These are phyloP conservation scores for Penicillium angulare DNA, from an alignment of 495 filamentous ascomycete genomes.

Conservation along the genomic window DNA sequence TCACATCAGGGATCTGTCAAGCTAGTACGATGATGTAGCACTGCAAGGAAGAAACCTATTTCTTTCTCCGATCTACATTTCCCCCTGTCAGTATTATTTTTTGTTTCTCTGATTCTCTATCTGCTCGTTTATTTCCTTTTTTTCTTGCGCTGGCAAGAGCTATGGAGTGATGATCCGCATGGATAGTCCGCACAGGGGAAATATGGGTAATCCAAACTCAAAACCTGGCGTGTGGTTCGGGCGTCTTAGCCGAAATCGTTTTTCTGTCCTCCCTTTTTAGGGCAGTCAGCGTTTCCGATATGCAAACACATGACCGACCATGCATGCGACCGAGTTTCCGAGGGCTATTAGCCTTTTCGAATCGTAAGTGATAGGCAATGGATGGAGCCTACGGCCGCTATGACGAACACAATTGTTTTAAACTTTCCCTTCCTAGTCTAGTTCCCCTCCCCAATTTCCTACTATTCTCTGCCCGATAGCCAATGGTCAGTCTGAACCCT, in stretches of 20 bases:
- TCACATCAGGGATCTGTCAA: background rate
- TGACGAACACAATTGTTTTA: slow-evolving; percentile 1
- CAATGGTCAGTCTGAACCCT: too few species aligned
- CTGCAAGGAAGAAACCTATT: background rate
- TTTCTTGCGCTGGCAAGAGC: too few species aligned
- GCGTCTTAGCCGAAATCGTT: background rate
- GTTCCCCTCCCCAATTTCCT: background rate
- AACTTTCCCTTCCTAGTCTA: background rate
- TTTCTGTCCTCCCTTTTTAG: too few species aligned
- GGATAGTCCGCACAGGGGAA: background rate
- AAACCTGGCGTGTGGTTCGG: background rate
- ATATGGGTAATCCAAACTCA: background rate
- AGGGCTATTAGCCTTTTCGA: background rate
- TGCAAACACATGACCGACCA: background rate
- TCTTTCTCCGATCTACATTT: background rate
- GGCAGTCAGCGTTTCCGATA: background rate
- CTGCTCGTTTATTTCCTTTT: too few species aligned
- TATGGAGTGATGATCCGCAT: too few species aligned
- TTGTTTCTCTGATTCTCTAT: too few species aligned
- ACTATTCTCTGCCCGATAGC: too few species aligned
- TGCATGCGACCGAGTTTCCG: too few species aligned
- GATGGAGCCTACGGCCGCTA: background rate
- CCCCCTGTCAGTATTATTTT: background rate
- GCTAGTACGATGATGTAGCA: background rate
- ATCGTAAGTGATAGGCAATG: background rate